Evolutionary conservation across 805 yeast species (phyloP), one percentile per base, ranked within the genome.

Genomic region (Metschnikowia henanensis): DNA sequence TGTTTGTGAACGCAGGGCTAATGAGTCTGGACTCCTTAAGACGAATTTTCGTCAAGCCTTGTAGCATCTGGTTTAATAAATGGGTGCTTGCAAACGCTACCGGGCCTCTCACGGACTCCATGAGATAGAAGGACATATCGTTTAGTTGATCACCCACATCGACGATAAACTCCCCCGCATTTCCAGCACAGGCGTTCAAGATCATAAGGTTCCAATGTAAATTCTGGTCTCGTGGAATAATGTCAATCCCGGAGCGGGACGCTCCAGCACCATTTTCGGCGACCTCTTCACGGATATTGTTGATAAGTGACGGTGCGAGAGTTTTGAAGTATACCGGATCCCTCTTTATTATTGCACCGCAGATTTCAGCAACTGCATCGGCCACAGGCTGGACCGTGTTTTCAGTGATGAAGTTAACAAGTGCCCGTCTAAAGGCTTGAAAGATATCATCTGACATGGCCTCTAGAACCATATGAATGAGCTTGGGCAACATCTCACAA

Each of bases 241-340:
- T 72, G 23, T 85, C 91, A 6, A 76, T 68, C 0, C 84, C 79
- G 5, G 80, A 75, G 59, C 96, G 76, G 0, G 82, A 68, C 1
- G 77, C 64, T 3, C 97, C 98, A 0, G 97, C 97, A 3, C 81
- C 85, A 50, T 91, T 86, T 51, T 83, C 87, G 9, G 68, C 67
- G 17, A 92, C 72, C 57, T 92, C 96, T 26, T 75, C 79, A 29
- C 72, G 68, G 20, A 91, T 81, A 40, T 75, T 75, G 5, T 69
- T 70, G 37, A 74, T 64, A 16, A 85, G 62, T n/a, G 70, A 55
- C 0, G 68, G 60, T 29, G 76, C 72, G 21, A 79, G 60, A 34
- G 60, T 62, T 1, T 71, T 64, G 48, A 82, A 76, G 4, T 58
- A 53, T 8, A 59, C 54, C 0, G 89, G 83, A 36, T 83, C 80